Base-by-base conservation (phyloP, 176 grass and related monocot species). In the Lolium rigidum region DNA sequence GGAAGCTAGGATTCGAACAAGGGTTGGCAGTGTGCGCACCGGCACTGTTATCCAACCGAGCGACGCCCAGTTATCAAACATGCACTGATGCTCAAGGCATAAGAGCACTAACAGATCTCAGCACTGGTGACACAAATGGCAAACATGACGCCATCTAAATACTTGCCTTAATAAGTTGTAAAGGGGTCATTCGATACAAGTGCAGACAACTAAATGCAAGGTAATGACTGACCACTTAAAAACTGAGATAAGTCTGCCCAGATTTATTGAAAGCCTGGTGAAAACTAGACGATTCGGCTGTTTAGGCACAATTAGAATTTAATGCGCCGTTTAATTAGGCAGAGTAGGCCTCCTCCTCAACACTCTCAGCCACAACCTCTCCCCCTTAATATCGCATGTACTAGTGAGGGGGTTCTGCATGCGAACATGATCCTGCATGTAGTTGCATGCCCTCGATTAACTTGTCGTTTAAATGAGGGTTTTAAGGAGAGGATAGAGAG, bases 221-320 rank as follows among this genome's bases (percentile, higher is more conserved):
- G 46, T 72, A 56, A 14, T 51, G 80, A 74, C 47, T 74, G 24
- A 81, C 68, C 20, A 63, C 65, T 60, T 26, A 18, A 83, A 43
- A 78, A 87, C 82, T 39, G 52, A 76, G 41, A 78, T 87, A 83
- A 76, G 77, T 43, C 41, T 7, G 41, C 7, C 41, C 41, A 43
- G 41, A 7, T 43, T 43, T 43, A 43, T 7, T 43, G 41, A 43
- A 43, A 43, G 41, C 7, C 41, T 43, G 7, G 41, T 43, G 7
- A 43, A 43, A 43, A 43, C 41, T 7, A 43, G 41, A 43, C 7
- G 7, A 43, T 43, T 43, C 41, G 41, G 41, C 41, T 43, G 41
- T 43, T 43, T 43, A 43, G 41, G 41, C 41, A 7, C 41, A 43
- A 43, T 43, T 43, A 43, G 41, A 43, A 43, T 43, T 43, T 43